A percentile compares a stretch with the other conserved stretches of the same genome.
Conservation (phyloP, 495 filamentous ascomycete species). For the Xylaria nigripes region DNA sequence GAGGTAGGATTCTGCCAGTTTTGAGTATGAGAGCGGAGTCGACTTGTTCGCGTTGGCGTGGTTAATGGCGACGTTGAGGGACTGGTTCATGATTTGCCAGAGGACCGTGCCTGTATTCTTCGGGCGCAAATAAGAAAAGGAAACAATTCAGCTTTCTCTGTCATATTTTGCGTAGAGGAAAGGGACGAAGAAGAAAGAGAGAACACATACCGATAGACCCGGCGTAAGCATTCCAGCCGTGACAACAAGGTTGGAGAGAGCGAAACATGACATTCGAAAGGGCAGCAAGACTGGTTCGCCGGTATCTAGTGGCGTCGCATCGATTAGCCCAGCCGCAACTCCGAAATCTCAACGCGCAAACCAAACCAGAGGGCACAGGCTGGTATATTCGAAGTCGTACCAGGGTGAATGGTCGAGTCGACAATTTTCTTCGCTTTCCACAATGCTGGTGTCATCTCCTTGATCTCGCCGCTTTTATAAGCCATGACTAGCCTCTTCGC, state of each 20-base stretch:
- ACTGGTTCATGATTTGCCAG: conserved; percentile 97
- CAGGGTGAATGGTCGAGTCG: conserved; percentile 91
- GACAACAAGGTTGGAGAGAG: conserved; percentile 86
- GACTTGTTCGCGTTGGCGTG: conserved; percentile 96
- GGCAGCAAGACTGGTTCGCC: conserved; percentile 86
- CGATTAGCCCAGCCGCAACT: conserved; percentile 11
- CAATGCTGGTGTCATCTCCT: conserved; percentile 76
- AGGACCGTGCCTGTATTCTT: conserved; percentile 80
- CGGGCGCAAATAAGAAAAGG: conserved; percentile 19
- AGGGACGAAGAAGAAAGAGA: conserved; percentile 7
- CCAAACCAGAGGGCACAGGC: not conserved
- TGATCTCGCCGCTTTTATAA: conserved; percentile 74
- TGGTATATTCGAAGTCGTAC: conserved; percentile 34
- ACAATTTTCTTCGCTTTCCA: conserved; percentile 96
- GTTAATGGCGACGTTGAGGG: conserved; percentile 96
- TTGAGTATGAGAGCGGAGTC: conserved; percentile 67
- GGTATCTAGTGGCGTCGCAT: conserved; percentile 53
- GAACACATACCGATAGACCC: conserved; percentile 51
- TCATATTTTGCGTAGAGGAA: not conserved
- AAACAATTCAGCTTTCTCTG: conserved; percentile 6
- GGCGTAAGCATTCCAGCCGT: conserved; percentile 98
- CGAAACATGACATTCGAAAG: conserved; percentile 95
- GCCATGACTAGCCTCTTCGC: conserved; percentile 67
- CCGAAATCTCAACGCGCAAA: not conserved
- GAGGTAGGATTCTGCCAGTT: conserved; percentile 81